Evolutionary conservation across 2,329 filamentous ascomycete species (phyloP), one percentile per base, ranked within the genome.

Genomic region (Trichoderma brevicompactum): DNA sequence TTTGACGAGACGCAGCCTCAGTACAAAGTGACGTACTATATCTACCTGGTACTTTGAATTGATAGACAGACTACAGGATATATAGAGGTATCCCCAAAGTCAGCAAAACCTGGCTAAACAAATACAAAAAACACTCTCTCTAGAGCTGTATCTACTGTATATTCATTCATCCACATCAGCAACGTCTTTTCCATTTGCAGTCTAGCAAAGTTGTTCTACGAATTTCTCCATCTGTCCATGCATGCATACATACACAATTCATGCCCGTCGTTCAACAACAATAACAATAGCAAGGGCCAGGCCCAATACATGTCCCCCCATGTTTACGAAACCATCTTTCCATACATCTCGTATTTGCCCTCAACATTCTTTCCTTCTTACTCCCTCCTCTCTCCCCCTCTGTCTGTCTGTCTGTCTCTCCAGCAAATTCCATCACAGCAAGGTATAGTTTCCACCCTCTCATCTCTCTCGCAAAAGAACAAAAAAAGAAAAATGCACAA

Each of bases 241-340:
- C 17, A 41, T 52, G 3, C 60, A 48, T 63, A 44, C 70, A 60
- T 50, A 60, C 34, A 48, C 8, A 44, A 44, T 56, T 15, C 34
- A 38, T 38, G 23, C 32, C 49, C 49, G n/a, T 19, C 49, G 17
- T 38, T 38, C 48, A 50, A 32, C 49, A 38, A 32, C 32, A 19
- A 53, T 7, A 38, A 32, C 32, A 19, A 53, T 7, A 38, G 36
- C 12, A 9, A 19, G 49, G n/a, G 15, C 49, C 49, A 38, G n/a
- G 8, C 49, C n/a, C 34, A 38, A 53, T 19, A 17, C 49, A 53
- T 53, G 9, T 13, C n/a, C 48, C 13, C 32, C 1, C 15, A 36
- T 32, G 34, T 36, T 38, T 38, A 53, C n/a, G 34, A 34, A 38
- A 5, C 49, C 28, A 13, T 17, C 34, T 6, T 36, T 17, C 34